These are phyloP conservation scores for Pseudogymnoascus sp. DNA, from an alignment of 2,329 filamentous ascomycete genomes.

Conservation along the genomic window DNA sequence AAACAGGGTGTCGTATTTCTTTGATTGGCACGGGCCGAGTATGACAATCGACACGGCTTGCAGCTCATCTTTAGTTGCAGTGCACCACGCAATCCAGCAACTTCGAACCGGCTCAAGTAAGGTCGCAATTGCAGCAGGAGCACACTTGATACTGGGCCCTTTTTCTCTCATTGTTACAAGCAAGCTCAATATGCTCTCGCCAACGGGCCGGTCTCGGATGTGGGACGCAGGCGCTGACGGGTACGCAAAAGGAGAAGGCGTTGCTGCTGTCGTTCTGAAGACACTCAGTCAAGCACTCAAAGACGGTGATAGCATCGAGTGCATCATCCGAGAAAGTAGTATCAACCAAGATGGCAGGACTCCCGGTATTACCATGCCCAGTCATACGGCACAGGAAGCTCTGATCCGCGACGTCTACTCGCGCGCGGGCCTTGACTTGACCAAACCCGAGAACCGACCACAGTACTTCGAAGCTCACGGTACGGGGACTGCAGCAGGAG, in stretches of 20 bases:
- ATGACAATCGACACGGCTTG: constrained; percentile 40
- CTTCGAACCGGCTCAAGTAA: constrained; percentile 32
- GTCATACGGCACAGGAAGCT: constrained; percentile 32
- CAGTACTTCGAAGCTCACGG: constrained; percentile 40
- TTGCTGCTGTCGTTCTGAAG: constrained; percentile 50
- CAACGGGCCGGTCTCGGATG: constrained; percentile 31
- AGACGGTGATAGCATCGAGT: constrained; percentile 48
- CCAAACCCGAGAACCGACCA: constrained; percentile 27
- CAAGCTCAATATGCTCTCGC: constrained; percentile 12
- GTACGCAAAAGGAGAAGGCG: constrained; percentile 55
- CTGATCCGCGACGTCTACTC: constrained; percentile 15
- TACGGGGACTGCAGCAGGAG: constrained; percentile 8
- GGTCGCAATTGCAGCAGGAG: constrained; percentile 23
- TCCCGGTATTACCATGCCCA: constrained; percentile 46
- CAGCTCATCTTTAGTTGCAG: constrained; percentile 32
- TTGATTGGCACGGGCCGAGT: constrained; percentile 30
- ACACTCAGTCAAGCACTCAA: constrained; percentile 46
- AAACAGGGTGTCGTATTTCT: constrained; percentile 32
- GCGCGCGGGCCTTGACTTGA: constrained; percentile 12
- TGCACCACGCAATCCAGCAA: constrained; percentile 25
- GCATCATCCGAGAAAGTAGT: constrained; percentile 44
- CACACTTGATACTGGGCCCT: constrained; percentile 17
- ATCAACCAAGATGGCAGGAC: constrained; percentile 50
- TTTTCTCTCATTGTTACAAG: too few relatives aligned
- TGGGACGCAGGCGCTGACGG: constrained; percentile 54